Percentiles rank a stretch among this genome's conserved stretches.
phyloP scores from a whole-genome alignment of 441 rosid species.

The Raphanus hybrid region DNA sequence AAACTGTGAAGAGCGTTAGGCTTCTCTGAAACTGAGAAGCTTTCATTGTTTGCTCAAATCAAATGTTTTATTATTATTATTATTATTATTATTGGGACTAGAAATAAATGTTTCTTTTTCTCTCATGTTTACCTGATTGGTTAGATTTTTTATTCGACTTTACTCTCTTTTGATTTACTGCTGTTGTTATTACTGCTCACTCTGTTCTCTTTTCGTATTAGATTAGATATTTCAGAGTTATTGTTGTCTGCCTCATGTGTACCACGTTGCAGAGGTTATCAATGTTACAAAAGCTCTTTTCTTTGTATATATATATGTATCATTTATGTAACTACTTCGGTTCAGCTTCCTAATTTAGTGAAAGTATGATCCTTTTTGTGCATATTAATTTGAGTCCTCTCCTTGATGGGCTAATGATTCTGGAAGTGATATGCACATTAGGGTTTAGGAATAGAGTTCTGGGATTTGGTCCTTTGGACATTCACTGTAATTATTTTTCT shows the following conservation, averaged over 20 bases:
- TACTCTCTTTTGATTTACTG: slow-evolving; percentile 22
- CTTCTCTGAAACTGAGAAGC: slow-evolving; percentile 19
- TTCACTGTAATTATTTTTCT: background rate
- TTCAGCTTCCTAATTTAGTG: background rate
- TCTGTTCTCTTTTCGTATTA: slow-evolving; percentile 16
- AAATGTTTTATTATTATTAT: background rate
- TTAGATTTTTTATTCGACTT: slow-evolving; percentile 19
- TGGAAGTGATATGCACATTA: background rate
- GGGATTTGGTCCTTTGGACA: slow-evolving; percentile 10
- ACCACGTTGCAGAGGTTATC: slow-evolving; percentile 29
- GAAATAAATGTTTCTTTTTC: background rate
- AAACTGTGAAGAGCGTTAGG: slow-evolving; percentile 1
- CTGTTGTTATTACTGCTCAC: background rate
- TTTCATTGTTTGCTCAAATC: slow-evolving; percentile 14
- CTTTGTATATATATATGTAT: background rate
- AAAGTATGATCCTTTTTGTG: background rate
- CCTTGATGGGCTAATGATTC: background rate
- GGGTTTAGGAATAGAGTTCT: background rate
- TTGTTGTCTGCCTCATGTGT: slow-evolving; percentile 28
- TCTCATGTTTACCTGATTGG: slow-evolving; percentile 10
- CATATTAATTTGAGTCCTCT: slow-evolving; percentile 1
- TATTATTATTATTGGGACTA: background rate
- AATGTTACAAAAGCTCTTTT: slow-evolving; percentile 17
- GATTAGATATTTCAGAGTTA: slow-evolving; percentile 28
- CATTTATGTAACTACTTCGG: background rate